A percentile compares a stretch with the other conserved stretches of the same genome.
These are phyloP conservation scores for Cydonia oblonga DNA, from an alignment of 331 rosid species.

Conservation along the genomic window DNA sequence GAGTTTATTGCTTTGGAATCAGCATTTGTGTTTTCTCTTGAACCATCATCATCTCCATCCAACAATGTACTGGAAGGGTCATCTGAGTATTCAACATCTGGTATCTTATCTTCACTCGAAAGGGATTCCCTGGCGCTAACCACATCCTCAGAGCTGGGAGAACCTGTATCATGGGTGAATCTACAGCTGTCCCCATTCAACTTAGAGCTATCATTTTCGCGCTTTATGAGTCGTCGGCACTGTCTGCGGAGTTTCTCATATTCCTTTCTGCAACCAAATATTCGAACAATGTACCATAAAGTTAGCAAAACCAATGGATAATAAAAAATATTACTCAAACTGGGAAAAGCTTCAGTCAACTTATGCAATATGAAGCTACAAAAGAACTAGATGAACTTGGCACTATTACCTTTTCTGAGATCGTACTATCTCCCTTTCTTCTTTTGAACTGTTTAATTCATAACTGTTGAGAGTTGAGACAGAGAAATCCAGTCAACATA, in stretches of 20 bases:
- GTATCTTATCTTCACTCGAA: conserved; percentile 72
- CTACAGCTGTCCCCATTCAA: conserved; percentile 41
- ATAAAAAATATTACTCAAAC: background rate
- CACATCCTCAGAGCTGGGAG: conserved; percentile 87
- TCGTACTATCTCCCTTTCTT: conserved; percentile 59
- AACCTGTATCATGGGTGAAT: conserved; percentile 45
- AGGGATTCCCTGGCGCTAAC: conserved; percentile 87
- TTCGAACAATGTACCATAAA: conserved; percentile 3
- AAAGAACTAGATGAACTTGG: conserved; percentile 7
- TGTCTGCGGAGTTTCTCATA: conserved; percentile 80
- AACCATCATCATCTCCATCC: conserved; percentile 57
- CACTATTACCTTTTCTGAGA: conserved; percentile 55
- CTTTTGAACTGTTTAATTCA: conserved; percentile 68
- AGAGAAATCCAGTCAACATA: conserved; percentile 22
- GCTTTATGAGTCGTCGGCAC: conserved; percentile 61
- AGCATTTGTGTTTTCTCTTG: conserved; percentile 36
- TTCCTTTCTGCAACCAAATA: conserved; percentile 59
- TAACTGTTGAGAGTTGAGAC: conserved; percentile 45
- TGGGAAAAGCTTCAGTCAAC: background rate
- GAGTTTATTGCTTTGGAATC: conserved; percentile 53
- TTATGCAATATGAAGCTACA: background rate
- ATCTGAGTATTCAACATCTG: conserved; percentile 47
- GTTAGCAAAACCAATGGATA: background rate
- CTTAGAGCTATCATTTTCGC: conserved; percentile 37
- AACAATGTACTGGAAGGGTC: conserved; percentile 56